Base-by-base conservation (phyloP, 768 basidiomycete species). In the Kwoniella heveanensis region DNA sequence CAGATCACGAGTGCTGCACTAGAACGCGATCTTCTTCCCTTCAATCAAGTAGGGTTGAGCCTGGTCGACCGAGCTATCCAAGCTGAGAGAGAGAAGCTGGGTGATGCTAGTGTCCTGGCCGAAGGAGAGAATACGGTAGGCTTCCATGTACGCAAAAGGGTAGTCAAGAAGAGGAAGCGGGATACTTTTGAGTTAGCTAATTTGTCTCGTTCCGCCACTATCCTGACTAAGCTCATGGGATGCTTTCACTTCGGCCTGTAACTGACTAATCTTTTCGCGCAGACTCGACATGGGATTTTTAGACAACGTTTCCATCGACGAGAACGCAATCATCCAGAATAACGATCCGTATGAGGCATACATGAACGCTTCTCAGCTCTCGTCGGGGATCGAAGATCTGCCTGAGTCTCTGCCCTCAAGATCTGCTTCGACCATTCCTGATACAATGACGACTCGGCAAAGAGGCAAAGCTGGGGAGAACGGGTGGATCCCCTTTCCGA, bases 271-370 rank as follows among this genome's bases (percentile, higher is more conserved):
- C 36, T 17, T 27, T 3, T 27, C 29, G 4, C 29, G 19, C 27
- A 60, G 58, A 24, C 32, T 52, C 32, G 58, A 60, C 29, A 52
- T 60, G 58, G 39, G 48, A 3, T 60, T 60, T 52, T 36, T 60
- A 3, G 58, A 60, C n/a, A 50, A 60, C 7, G 50, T 60, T 12
- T 53, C 50, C 1, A 53, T 60, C 19, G 58, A 37, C 26, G 48
- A 13, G 19, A 26, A 57, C 48, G 12, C 57, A 24, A 7, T n/a
- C 21, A 19, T 39, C 8, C 54, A n/a, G 25, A 57, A 48, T 5
- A 36, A 56, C 21, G 25, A 56, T 46, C 7, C 32, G 7, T 22
- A 56, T n/a, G 30, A 50, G 39, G 39, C 39, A 44, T 44, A 44
- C 15, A 44, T 44, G 39, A 44, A 44, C 39, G 39, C 39, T 19